Percentiles rank a stretch among this genome's conserved stretches.
phyloP scores from a whole-genome alignment of 169 alveolate species.

The Plasmodium coatneyi region DNA sequence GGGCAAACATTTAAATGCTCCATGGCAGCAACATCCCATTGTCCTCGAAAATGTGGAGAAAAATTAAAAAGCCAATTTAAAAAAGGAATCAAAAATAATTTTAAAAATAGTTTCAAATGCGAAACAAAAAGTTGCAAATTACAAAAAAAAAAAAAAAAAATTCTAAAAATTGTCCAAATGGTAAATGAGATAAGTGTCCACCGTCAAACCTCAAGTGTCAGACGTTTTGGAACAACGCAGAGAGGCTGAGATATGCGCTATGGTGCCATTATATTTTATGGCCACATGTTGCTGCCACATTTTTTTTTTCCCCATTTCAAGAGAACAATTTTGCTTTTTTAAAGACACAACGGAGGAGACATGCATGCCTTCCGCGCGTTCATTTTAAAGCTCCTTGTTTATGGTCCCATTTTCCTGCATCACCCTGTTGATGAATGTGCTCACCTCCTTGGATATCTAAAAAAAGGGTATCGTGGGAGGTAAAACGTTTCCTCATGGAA shows the following conservation, averaged over 20 bases:
- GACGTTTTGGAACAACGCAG: not conserved
- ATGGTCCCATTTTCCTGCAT: constrained; percentile 21
- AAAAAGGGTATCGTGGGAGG: not conserved
- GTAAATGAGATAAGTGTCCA: not conserved
- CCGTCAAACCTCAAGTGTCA: not conserved
- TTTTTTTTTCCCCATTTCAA: not conserved
- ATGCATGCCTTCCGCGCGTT: not conserved
- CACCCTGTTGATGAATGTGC: constrained; percentile 18
- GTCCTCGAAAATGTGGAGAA: not conserved
- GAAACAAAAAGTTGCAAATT: constrained; percentile 41
- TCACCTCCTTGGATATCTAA: constrained; percentile 26
- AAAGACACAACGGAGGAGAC: not conserved
- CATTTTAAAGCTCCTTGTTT: constrained; percentile 24
- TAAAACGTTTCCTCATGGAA: not conserved
- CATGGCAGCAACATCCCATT: not conserved
- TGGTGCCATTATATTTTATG: not conserved
- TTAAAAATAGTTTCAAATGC: constrained; percentile 22
- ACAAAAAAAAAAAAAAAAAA: constrained; percentile 32
- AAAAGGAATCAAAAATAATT: constrained; percentile 27
- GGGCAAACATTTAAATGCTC: not conserved
- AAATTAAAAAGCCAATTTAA: constrained; percentile 2
- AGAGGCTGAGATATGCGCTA: not conserved
- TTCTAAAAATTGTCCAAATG: not conserved
- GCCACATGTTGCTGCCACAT: not conserved
- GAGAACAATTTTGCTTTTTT: constrained; percentile 14